A percentile compares a stretch with the other conserved stretches of the same genome.
These are phyloP conservation scores for Tylopilus sp. DNA, from an alignment of 1,284 basidiomycete species.

Conservation along the genomic window DNA sequence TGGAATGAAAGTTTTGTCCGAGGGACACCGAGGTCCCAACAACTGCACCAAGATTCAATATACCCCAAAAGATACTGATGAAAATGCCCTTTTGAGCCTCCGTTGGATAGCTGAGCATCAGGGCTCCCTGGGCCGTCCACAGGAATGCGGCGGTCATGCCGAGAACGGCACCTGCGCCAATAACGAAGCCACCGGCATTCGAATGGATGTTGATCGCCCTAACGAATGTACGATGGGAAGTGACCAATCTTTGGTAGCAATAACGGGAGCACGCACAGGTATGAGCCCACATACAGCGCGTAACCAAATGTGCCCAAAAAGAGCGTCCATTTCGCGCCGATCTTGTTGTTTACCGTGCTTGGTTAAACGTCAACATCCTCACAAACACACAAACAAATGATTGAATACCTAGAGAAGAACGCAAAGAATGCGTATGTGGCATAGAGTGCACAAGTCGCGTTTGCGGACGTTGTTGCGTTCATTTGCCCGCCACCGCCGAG, in stretches of 20 bases:
- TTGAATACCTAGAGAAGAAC: constrained; percentile 55
- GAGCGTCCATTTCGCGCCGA: constrained; percentile 65
- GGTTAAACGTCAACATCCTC: background rate
- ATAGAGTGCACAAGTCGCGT: constrained; percentile 53
- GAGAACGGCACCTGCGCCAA: constrained; percentile 68
- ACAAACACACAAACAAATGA: background rate
- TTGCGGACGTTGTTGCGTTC: constrained; percentile 43
- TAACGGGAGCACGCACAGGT: constrained; percentile 46
- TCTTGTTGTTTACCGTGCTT: constrained; percentile 62
- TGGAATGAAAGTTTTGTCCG: constrained; percentile 59
- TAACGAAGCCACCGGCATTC: constrained; percentile 56
- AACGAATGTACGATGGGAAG: background rate
- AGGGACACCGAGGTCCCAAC: constrained; percentile 70
- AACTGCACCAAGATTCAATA: constrained; percentile 75
- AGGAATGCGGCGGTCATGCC: constrained; percentile 72
- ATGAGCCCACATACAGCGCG: constrained; percentile 64
- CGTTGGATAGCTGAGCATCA: constrained; percentile 73
- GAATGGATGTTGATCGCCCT: constrained; percentile 59
- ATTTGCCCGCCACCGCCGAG: constrained; percentile 55
- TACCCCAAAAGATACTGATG: constrained; percentile 75
- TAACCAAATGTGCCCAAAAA: constrained; percentile 64
- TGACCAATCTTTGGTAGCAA: too few relatives aligned
- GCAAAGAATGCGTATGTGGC: constrained; percentile 55
- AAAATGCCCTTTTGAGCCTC: constrained; percentile 67
- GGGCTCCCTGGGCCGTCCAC: constrained; percentile 74